Evolutionary conservation across 164 flowering plant species (phyloP).

Genomic region (Vitis cinerea): DNA sequence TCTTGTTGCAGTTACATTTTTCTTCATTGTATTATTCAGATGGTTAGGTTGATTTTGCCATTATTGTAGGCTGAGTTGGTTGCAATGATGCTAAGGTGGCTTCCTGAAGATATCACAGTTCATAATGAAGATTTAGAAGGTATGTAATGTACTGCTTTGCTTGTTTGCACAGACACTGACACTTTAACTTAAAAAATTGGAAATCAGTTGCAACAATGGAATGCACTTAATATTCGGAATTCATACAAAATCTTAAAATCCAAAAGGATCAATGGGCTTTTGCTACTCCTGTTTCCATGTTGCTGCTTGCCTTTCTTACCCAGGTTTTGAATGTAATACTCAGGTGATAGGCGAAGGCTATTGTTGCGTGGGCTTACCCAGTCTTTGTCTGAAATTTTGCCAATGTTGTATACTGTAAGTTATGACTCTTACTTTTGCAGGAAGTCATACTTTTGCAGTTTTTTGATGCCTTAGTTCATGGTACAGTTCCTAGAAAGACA

Average conservation of each 20-base stretch:
- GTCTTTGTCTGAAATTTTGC: slow-evolving; percentile 85
- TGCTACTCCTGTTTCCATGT: background rate
- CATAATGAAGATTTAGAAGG: slow-evolving; percentile 99
- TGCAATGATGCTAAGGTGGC: slow-evolving; percentile 93
- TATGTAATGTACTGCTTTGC: slow-evolving; percentile 18
- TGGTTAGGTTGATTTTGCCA: background rate
- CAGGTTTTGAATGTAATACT: slow-evolving; percentile 13
- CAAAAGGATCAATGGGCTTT: background rate
- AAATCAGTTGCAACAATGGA: too few relatives aligned
- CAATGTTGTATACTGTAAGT: slow-evolving; percentile 76
- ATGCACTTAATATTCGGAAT: background rate
- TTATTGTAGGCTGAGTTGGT: slow-evolving; percentile 87
- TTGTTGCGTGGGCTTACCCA: slow-evolving; percentile 85
- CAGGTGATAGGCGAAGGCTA: slow-evolving; percentile 90
- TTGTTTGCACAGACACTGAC: background rate
- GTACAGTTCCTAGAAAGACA: slow-evolving; percentile 82
- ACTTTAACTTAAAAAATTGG: too few relatives aligned
- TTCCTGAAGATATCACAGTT: slow-evolving; percentile 99
- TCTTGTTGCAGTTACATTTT: background rate
- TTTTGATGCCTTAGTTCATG: slow-evolving; percentile 16
- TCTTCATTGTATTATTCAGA: background rate
- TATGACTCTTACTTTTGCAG: background rate
- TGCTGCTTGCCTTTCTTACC: slow-evolving; percentile 11
- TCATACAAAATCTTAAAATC: background rate
- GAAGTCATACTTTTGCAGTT: background rate